phyloP scores from a whole-genome alignment of 768 basidiomycete genomes.

The Boletus eberwhitei region DNA sequence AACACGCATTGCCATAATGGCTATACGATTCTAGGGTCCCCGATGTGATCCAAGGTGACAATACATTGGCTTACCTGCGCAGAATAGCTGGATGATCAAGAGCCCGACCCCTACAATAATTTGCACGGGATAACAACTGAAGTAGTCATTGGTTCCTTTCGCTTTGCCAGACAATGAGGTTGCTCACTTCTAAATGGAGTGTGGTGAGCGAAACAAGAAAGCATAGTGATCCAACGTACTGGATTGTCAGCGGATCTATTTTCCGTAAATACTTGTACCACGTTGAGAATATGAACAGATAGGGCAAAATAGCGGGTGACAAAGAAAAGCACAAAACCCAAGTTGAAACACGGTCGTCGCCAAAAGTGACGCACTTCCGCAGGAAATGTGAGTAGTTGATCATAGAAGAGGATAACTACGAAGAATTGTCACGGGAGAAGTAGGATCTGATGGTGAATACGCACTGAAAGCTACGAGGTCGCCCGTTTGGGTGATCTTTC shows the following conservation, averaged over 20 bases:
- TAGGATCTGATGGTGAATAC: background rate
- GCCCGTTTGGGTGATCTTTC: background rate
- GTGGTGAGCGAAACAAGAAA: background rate
- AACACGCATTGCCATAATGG: slow-evolving; percentile 20
- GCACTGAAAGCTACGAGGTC: slow-evolving; percentile 5
- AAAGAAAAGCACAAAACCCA: slow-evolving; percentile 38
- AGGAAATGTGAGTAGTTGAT: slow-evolving; percentile 43
- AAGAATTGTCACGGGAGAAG: background rate
- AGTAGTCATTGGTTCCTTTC: background rate
- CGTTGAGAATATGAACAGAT: slow-evolving; percentile 37
- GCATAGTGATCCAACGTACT: background rate
- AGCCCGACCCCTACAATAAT: background rate
- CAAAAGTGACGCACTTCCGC: slow-evolving; percentile 45
- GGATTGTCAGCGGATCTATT: background rate
- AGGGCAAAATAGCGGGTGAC: slow-evolving; percentile 42
- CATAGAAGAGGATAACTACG: slow-evolving; percentile 38
- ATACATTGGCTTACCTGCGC: background rate
- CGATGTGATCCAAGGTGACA: background rate
- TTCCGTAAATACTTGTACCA: slow-evolving; percentile 34
- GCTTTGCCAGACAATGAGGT: background rate
- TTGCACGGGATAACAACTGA: slow-evolving; percentile 1
- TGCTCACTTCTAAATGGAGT: slow-evolving; percentile 11
- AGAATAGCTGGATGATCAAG: slow-evolving; percentile 7
- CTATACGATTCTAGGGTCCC: background rate
- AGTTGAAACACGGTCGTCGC: slow-evolving; percentile 30